Conservation (phyloP, 176 grass and related monocot species). For the Avena sativa region DNA sequence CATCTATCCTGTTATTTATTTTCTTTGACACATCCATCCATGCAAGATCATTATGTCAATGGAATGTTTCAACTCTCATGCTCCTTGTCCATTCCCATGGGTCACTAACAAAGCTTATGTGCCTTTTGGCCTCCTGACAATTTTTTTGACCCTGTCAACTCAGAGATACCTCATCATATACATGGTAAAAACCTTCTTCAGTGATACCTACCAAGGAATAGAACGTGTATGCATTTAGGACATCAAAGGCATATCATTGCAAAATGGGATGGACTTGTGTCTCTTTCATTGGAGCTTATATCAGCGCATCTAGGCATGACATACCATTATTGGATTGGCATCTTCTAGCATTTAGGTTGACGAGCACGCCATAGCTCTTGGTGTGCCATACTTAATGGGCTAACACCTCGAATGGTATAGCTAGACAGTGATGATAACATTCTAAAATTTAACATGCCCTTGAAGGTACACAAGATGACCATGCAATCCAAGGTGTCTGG, state of each 20-base stretch:
- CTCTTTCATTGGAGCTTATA: background rate
- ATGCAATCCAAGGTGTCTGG: background rate
- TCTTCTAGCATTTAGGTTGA: background rate
- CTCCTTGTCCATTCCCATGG: background rate
- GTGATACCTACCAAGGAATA: background rate
- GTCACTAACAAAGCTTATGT: background rate
- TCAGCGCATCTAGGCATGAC: background rate
- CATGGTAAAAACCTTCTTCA: background rate
- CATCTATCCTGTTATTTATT: background rate
- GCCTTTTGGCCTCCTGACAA: background rate
- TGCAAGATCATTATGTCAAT: background rate
- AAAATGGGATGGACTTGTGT: background rate
- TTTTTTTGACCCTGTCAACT: background rate
- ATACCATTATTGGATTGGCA: background rate
- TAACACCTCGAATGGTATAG: background rate
- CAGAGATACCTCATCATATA: background rate
- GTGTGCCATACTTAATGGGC: background rate
- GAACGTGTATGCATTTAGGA: background rate
- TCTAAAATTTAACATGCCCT: background rate
- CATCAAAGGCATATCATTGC: background rate
- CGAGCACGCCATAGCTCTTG: background rate
- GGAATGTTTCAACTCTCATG: background rate
- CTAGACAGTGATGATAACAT: background rate
- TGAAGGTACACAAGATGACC: background rate
- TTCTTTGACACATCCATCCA: background rate